Percentiles rank a stretch among this genome's conserved stretches.
These are phyloP conservation scores for Tremella fuciformis DNA, from an alignment of 768 basidiomycete species.

Conservation along the genomic window DNA sequence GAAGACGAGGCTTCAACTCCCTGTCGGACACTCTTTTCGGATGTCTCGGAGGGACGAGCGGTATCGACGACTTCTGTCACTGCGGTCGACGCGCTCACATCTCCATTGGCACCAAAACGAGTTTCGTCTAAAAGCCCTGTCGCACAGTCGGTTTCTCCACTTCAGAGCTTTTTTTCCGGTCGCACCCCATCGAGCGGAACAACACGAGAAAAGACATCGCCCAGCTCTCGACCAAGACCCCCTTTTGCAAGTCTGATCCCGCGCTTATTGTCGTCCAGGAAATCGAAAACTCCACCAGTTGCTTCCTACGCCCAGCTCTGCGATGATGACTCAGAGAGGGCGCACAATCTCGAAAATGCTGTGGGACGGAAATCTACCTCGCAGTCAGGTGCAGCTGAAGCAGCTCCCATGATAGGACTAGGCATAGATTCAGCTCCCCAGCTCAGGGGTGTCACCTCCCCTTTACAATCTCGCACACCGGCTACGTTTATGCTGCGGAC, in stretches of 20 bases:
- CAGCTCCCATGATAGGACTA: neutral
- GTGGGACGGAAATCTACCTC: constrained; percentile 10
- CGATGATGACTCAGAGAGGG: constrained; percentile 5
- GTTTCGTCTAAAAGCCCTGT: neutral
- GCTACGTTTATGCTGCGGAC: neutral
- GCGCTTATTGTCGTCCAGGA: constrained; percentile 30
- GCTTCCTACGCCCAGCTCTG: neutral
- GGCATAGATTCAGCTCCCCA: neutral
- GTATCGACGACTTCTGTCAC: constrained; percentile 19
- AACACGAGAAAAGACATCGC: constrained; percentile 1
- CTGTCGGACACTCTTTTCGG: constrained; percentile 25
- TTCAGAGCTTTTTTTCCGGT: neutral
- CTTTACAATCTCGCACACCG: neutral
- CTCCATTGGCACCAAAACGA: constrained; percentile 4
- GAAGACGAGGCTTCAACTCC: constrained; percentile 27
- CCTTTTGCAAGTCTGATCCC: constrained; percentile 29
- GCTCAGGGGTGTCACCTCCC: neutral
- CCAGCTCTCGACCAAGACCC: constrained; percentile 12
- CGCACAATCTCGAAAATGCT: constrained; percentile 26
- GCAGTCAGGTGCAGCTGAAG: too few relatives aligned
- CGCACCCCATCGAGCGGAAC: neutral
- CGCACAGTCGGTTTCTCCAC: neutral
- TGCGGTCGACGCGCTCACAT: constrained; percentile 7
- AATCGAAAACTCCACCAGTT: constrained; percentile 10
- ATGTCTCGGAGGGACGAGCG: constrained; percentile 2